phyloP scores from a whole-genome alignment of 2,329 filamentous ascomycete species.

The Xylaria sp. region DNA sequence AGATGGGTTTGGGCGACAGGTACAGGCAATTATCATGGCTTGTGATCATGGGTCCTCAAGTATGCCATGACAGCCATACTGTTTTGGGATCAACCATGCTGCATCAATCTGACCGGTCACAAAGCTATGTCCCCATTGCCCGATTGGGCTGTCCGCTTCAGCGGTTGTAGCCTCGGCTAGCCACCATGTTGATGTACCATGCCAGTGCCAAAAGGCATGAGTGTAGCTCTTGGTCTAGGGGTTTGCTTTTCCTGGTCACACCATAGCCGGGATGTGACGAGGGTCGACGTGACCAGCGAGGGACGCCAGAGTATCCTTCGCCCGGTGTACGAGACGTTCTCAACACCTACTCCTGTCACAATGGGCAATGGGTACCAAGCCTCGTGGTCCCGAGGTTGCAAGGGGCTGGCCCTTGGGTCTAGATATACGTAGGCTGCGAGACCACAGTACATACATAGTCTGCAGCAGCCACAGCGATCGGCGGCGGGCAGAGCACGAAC shows the following conservation, averaged over 20 bases:
- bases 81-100: constrained; percentile 5
- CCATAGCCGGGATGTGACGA: constrained; percentile 11
- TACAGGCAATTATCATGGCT: background rate
- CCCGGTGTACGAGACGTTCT: constrained; percentile 4
- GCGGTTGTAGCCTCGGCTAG: constrained; percentile 1
- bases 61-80: constrained; percentile 2
- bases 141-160: background rate
- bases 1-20: constrained; percentile 5
- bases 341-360: background rate
- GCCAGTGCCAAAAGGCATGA: background rate
- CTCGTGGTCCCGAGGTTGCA: constrained; percentile 2
- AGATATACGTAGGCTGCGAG: background rate
- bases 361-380: background rate
- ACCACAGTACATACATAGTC: constrained; percentile 8
- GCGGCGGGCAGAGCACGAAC: constrained; percentile 20
- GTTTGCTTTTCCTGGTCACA: constrained; percentile 22
- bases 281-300: background rate
- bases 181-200: background rate
- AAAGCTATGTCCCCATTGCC: constrained; percentile 5
- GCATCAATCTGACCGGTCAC: constrained; percentile 18
- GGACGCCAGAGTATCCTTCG: too few relatives aligned
- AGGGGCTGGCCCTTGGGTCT: background rate
- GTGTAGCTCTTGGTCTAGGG: constrained; percentile 4
- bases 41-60: background rate
- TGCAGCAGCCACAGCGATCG: constrained; percentile 22